phyloP scores from a whole-genome alignment of 1,284 basidiomycete species.

The Pisolithus thermaeus region DNA sequence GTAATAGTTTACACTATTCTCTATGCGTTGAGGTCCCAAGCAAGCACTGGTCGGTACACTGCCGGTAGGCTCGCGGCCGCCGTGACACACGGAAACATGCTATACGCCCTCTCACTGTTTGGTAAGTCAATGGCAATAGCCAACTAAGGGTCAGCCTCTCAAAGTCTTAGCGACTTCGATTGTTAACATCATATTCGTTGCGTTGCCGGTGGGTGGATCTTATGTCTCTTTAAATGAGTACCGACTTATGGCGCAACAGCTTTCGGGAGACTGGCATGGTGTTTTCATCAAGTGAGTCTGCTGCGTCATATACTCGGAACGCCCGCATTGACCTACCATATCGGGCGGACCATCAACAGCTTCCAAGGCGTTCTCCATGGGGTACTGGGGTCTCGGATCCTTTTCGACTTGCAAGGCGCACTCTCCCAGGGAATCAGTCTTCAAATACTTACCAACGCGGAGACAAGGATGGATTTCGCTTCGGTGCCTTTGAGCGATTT shows the following conservation, averaged over 20 bases:
- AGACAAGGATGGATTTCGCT: background rate
- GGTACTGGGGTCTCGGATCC: conserved; percentile 4
- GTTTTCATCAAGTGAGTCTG: conserved; percentile 1
- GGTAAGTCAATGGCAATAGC: background rate
- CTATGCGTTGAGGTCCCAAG: background rate
- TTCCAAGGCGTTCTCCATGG: conserved; percentile 7
- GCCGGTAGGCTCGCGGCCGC: background rate
- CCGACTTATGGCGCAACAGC: background rate
- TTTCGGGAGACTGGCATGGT: background rate
- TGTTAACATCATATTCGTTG: conserved; percentile 4
- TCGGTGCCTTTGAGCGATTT: background rate
- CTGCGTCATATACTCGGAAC: background rate
- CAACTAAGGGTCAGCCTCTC: background rate
- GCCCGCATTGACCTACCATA: background rate
- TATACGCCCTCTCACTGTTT: conserved; percentile 6
- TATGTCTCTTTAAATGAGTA: background rate
- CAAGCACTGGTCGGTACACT: background rate
- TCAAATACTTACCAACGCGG: background rate
- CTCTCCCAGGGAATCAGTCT: background rate
- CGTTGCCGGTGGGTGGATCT: background rate
- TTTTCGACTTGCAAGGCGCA: conserved; percentile 2
- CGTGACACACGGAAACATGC: conserved; percentile 3
- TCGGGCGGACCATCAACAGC: background rate
- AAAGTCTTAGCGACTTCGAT: background rate
- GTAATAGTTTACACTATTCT: background rate